These are phyloP conservation scores for Cystobasidium pallidum DNA, from an alignment of 1,284 basidiomycete species.

Conservation along the genomic window DNA sequence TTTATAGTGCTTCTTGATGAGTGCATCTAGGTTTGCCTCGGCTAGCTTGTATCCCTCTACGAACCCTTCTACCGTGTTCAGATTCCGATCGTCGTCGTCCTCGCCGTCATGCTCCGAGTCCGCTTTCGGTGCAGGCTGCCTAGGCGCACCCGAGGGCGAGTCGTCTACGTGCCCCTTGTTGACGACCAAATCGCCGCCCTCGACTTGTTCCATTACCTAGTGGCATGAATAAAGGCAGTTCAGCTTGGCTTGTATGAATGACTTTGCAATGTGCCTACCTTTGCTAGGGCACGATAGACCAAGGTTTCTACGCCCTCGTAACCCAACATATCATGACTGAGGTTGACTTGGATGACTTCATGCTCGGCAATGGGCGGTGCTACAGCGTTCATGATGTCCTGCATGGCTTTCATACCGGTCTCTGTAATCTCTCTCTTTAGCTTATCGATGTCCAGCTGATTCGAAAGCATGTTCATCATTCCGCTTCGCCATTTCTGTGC, in stretches of 20 bases:
- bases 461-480: conserved; percentile 61
- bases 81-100: conserved; percentile 62
- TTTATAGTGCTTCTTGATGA: conserved; percentile 66
- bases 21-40: conserved; percentile 75
- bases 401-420: conserved; percentile 81
- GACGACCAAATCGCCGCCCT: conserved; percentile 86
- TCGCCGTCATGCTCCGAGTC: conserved; percentile 60
- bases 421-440: conserved; percentile 63
- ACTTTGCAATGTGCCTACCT: conserved; percentile 61
- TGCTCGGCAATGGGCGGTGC: conserved; percentile 97
- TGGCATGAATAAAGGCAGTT: neutral
- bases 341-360: conserved; percentile 93
- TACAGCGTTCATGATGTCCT: conserved; percentile 90
- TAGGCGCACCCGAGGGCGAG: conserved; percentile 16
- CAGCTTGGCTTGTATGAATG: too few species aligned
- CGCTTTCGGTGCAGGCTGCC: conserved; percentile 66
- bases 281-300: conserved; percentile 81
- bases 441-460: conserved; percentile 79
- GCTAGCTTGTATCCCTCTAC: conserved; percentile 79
- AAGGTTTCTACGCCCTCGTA: conserved; percentile 95
- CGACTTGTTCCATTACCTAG: conserved; percentile 88
- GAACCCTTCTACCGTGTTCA: conserved; percentile 82
- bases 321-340: conserved; percentile 94
- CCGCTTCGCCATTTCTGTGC: conserved; percentile 73
- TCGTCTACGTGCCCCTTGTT: conserved; percentile 65